A percentile compares a stretch with the other conserved stretches of the same genome.
phyloP scores from a whole-genome alignment of 2,329 filamentous ascomycete species.

The Colletotrichum sp. region DNA sequence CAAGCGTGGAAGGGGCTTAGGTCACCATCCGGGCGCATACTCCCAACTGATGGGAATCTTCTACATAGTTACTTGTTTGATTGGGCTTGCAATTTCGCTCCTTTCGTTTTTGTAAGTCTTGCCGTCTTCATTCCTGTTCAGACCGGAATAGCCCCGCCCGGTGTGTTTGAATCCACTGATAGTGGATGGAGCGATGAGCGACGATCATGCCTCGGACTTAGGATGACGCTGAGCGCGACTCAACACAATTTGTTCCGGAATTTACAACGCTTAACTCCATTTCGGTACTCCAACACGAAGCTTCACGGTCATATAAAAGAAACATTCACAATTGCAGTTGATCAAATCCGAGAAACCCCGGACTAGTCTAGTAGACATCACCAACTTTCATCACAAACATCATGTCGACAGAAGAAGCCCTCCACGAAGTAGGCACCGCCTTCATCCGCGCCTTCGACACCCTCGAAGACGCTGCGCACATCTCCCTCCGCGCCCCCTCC shows the following conservation, averaged over 20 bases:
- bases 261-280: background rate
- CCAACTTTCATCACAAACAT: accelerated
- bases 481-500: background rate
- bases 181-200: background rate
- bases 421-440: background rate
- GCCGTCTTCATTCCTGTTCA: too few species aligned
- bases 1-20: too few species aligned
- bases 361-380: background rate
- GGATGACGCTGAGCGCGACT: background rate
- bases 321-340: background rate
- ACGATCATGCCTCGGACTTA: background rate
- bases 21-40: too few species aligned
- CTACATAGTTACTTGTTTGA: too few species aligned
- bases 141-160: too few species aligned
- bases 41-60: too few species aligned
- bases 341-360: accelerated
- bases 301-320: background rate
- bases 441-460: background rate
- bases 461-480: background rate
- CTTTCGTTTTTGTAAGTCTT: too few species aligned
- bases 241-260: background rate
- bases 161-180: too few species aligned
- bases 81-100: too few species aligned
- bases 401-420: background rate
- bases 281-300: background rate